Evolutionary conservation across 2,329 filamentous ascomycete genomes (phyloP).

Genomic region (Emydomyces testavorans): DNA sequence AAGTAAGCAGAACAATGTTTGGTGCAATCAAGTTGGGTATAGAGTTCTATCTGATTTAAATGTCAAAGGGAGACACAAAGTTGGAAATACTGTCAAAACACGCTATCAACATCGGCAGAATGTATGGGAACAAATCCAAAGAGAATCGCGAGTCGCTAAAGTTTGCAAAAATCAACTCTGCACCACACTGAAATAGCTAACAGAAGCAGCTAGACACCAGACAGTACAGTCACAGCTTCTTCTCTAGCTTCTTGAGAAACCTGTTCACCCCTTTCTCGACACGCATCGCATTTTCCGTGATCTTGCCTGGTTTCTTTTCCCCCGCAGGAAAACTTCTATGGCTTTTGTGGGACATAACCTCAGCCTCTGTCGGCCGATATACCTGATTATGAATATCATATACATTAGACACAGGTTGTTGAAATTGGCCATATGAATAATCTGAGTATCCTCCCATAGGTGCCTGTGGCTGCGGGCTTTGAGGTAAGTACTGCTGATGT

Average conservation of each 20-base stretch:
- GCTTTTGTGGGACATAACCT: conserved; percentile 30
- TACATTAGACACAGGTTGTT: conserved; percentile 18
- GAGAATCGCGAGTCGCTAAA: too few species aligned
- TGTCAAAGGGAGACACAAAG: too few species aligned
- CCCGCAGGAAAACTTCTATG: conserved; percentile 15
- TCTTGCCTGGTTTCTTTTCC: conserved; percentile 14
- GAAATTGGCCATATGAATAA: conserved; percentile 33
- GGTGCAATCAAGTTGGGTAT: too few species aligned
- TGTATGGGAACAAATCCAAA: too few species aligned
- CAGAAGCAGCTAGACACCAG: too few species aligned
- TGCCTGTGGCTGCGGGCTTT: conserved; percentile 4
- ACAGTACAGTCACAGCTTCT: conserved; percentile 15
- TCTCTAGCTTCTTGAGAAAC: conserved; percentile 30
- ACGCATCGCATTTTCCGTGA: conserved; percentile 22
- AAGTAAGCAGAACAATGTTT: too few species aligned
- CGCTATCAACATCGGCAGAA: too few species aligned
- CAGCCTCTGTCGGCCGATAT: conserved; percentile 37
- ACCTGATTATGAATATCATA: conserved; percentile 39
- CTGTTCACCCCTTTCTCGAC: conserved; percentile 28
- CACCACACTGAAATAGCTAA: too few species aligned
- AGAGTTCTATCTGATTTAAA: too few species aligned
- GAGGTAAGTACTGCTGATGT: conserved; percentile 16
- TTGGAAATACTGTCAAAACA: too few species aligned
- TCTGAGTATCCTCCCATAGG: conserved; percentile 33
- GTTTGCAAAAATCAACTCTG: too few species aligned